phyloP scores from a whole-genome alignment of 768 basidiomycete genomes.

The Kwoniella dendrophila region DNA sequence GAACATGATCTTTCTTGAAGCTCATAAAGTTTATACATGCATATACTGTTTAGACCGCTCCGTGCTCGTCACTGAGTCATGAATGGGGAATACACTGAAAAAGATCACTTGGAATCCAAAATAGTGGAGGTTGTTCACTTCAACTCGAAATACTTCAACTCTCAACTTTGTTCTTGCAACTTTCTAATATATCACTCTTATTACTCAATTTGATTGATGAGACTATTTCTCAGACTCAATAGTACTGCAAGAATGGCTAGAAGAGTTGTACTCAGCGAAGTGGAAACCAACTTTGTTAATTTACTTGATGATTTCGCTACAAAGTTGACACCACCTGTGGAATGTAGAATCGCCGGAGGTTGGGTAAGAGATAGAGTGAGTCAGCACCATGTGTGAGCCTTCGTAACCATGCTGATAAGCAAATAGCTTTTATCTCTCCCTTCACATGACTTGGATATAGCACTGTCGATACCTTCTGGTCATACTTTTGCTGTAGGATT shows the following conservation, averaged over 20 bases:
- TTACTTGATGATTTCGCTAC: constrained; percentile 78
- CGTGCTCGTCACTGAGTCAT: no score
- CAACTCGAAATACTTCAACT: neutral
- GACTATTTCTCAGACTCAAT: constrained; percentile 15
- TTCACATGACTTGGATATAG: constrained; percentile 92
- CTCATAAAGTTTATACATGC: no score
- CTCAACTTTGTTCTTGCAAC: neutral
- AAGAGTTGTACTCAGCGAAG: constrained; percentile 65
- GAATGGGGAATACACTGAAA: neutral
- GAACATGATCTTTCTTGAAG: no score
- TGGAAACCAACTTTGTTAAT: constrained; percentile 70
- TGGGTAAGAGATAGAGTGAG: constrained; percentile 79
- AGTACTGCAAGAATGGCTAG: constrained; percentile 15
- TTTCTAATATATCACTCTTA: neutral
- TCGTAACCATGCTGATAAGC: neutral
- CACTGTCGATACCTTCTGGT: constrained; percentile 86
- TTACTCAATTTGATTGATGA: constrained; percentile 12
- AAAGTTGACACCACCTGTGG: constrained; percentile 62
- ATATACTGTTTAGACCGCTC: no score
- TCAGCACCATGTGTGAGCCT: no score
- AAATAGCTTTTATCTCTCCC: constrained; percentile 71
- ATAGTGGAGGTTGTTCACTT: constrained; percentile 9
- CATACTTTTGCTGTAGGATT: constrained; percentile 81
- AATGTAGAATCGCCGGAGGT: constrained; percentile 91
- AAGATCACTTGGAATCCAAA: neutral